Base-by-base conservation (phyloP, 257 asterid genomes). In the Solanum chmielewskii region DNA sequence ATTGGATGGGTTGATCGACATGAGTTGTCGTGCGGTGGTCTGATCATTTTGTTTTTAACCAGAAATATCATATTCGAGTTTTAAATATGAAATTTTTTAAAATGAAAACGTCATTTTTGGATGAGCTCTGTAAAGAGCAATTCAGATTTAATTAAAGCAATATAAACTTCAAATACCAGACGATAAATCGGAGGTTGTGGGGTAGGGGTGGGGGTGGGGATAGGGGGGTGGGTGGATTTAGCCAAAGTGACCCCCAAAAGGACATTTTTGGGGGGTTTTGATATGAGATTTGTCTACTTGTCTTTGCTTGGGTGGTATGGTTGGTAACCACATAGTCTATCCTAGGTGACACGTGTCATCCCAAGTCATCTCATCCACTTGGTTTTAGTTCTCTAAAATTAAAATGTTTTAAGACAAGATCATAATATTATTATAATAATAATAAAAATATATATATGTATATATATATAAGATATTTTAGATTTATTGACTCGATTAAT, bases 201-300 rank as follows among this genome's bases (percentile, higher is more conserved):
- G 21, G 33, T 5, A 6, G 15, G 52, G 52, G 20, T 2, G 4
- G 45, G 25, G 27, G 7, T 4, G 45, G 80, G 14, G 21, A 21
- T 4, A 3, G 10, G 2, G 44, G 2, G 44, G 6, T 75, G n/a
- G 29, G 21, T 75, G 52, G 59, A 12, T 41, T 74, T 41, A 23
- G 33, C n/a, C 25, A 25, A 44, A 77, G 64, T 44, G 64, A 78
- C 47, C 44, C 20, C 27, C 88, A 87, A 84, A 68, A 89, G 89
- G 86, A 84, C 89, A 39, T 5, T 84, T 84, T 87, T 75, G 81
- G 88, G 88, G 87, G 84, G 76, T 56, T 78, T 84, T 47, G 70
- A 62, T 71, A 49, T 6, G 86, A 25, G 31, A 10, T 77, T 76
- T 78, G 64, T 45, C 64, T 44, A 15, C 62, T 77, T 77, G 56